phyloP scores from a whole-genome alignment of 805 yeast genomes.

The Myxozyma geophila region DNA sequence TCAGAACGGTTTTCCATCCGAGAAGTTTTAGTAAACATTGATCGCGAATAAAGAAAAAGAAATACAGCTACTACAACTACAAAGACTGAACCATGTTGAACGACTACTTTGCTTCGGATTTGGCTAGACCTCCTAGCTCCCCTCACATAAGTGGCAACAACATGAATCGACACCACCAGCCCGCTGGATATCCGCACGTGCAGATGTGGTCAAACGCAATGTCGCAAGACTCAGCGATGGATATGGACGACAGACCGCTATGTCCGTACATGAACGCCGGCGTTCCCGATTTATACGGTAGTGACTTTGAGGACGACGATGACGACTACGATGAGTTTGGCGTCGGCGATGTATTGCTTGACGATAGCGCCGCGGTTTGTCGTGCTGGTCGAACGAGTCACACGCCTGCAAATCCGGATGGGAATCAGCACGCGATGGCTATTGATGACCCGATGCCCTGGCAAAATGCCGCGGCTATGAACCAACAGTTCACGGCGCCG shows the following conservation, averaged over 20 bases:
- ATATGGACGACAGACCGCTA: background rate
- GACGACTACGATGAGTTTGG: slow-evolving; percentile 29
- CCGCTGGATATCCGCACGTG: background rate
- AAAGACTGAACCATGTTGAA: background rate
- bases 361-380: slow-evolving; percentile 23
- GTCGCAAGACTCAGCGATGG: background rate
- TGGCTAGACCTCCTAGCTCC: background rate
- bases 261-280: background rate
- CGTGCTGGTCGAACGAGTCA: slow-evolving; percentile 2
- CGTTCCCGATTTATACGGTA: slow-evolving; percentile 11
- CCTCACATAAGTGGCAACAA: background rate
- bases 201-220: background rate
- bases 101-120: background rate
- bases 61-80: background rate
- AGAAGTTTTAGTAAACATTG: slow-evolving; percentile 17
- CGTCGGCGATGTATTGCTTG: slow-evolving; percentile 22
- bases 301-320: slow-evolving; percentile 10
- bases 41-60: background rate
- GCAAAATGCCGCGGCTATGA: slow-evolving; percentile 5
- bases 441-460: slow-evolving; percentile 5
- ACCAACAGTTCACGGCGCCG: slow-evolving; percentile 3
- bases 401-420: background rate
- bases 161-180: background rate
- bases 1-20: slow-evolving; percentile 21
- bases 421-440: background rate